Evolutionary conservation across 306 rosid species (phyloP), one percentile per base, ranked within the genome.

Genomic region (Castanospermum australe): DNA sequence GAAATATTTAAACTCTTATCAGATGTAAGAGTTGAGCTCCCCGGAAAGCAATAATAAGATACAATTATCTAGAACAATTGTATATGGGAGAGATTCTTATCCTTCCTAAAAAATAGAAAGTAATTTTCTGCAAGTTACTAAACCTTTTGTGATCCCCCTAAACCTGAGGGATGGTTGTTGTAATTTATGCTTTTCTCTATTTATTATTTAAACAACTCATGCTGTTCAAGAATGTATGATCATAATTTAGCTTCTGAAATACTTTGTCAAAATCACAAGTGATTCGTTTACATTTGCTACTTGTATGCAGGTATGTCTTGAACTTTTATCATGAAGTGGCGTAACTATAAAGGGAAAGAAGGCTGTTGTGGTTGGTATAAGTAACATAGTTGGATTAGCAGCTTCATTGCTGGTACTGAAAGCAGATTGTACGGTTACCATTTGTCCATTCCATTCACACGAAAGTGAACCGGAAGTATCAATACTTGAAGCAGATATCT

Each of bases 371-470:
- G 97, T 94, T 75, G 97, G 99, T 71, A 89, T 95, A 82, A 94
- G 99, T 73, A 94, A 94, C 90, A 94, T 94, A 63, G 97, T 92
- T 75, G 97, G 99, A 76, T 67, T 94, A 73, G 97, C 97, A 8
- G 92, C 89, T 85, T 87, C 99, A 2, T 77, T 94, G 84, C 89
- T 94, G 79, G 97, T 94, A 77, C 81, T 91, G 85, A 92, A 92
- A 87, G 97, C 83, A 42, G 93, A 92, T 88, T 97, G 96, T 33
- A 95, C 98, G 2, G 97, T 95, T 71, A 84, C 95, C 30, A 50
- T 88, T 64, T 93, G n/a, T n/a, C n/a, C n/a, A n/a, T n/a, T 90
- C 30, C 98, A 92, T 83, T 92, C 99, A 5, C 92, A 20, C 71
- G 81, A 98, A 68, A 77, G 71, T 45, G 84, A 92, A 64, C 91